Evolutionary conservation across 306 rosid species (phyloP).

Genomic region (Castanea crenata): DNA sequence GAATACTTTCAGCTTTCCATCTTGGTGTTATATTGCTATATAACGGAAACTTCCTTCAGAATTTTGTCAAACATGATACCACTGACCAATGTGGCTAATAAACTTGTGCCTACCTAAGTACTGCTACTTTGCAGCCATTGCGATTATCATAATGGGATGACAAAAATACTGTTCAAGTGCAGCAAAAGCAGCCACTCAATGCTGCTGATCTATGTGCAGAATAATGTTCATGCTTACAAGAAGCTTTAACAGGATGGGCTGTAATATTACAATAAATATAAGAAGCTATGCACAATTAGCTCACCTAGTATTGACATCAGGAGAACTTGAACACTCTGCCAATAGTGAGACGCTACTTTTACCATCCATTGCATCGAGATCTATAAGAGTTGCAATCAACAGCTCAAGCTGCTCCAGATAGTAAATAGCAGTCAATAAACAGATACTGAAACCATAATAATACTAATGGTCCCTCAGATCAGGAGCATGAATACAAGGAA

Average conservation of each 20-base stretch:
- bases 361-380: conserved; percentile 97
- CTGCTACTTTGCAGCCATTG: neutral
- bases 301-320: conserved; percentile 85
- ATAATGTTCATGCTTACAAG: neutral
- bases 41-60: neutral
- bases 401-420: conserved; percentile 72
- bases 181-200: neutral
- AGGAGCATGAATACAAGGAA: conserved; percentile 11
- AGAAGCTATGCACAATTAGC: conserved; percentile 5
- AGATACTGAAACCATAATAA: conserved; percentile 5
- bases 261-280: neutral
- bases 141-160: neutral
- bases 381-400: conserved; percentile 80
- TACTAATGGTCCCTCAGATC: conserved; percentile 11
- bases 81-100: too few species aligned
- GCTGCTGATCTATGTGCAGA: conserved; percentile 1
- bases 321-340: conserved; percentile 91
- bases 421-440: conserved; percentile 18
- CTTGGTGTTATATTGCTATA: neutral
- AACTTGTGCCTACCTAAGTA: neutral
- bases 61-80: neutral
- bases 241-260: neutral
- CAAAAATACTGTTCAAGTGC: neutral
- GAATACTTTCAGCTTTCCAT: neutral
- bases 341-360: conserved; percentile 77